Percentiles rank a stretch among this genome's conserved stretches.
phyloP scores from a whole-genome alignment of 164 flowering plant species.

The Akebia trifoliata region DNA sequence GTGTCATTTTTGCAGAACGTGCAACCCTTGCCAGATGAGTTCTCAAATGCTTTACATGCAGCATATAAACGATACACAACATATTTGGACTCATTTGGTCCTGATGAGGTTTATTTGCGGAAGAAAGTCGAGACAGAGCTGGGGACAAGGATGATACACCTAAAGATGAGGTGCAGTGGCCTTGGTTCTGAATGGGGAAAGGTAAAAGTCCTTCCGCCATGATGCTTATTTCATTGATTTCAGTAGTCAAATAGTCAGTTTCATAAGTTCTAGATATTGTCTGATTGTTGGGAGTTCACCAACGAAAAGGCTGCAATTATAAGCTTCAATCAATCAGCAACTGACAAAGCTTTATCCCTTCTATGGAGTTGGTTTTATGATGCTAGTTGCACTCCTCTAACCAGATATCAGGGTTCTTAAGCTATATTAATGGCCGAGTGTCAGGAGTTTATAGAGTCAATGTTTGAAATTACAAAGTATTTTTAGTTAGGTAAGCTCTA shows the following conservation, averaged over 20 bases:
- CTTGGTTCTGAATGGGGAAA: slow-evolving; percentile 90
- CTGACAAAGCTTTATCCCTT: too few species aligned
- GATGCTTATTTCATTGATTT: neutral
- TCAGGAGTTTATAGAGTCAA: neutral
- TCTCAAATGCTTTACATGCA: slow-evolving; percentile 42
- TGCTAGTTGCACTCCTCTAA: too few species aligned
- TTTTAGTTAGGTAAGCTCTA: too few species aligned
- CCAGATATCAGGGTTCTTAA: too few species aligned
- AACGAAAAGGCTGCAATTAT: too few species aligned
- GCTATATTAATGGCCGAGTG: neutral
- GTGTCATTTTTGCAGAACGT: slow-evolving; percentile 52
- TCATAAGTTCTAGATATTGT: neutral
- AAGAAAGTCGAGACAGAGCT: slow-evolving; percentile 89
- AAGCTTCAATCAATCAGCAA: too few species aligned
- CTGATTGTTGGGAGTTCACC: too few species aligned
- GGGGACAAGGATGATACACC: slow-evolving; percentile 82
- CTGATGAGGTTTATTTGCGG: slow-evolving; percentile 64
- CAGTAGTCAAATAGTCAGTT: too few species aligned
- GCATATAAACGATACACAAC: slow-evolving; percentile 52
- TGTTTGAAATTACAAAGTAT: too few species aligned
- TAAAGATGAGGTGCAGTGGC: slow-evolving; percentile 85
- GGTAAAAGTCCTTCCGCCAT: slow-evolving; percentile 35
- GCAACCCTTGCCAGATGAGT: slow-evolving; percentile 52
- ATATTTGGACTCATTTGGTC: slow-evolving; percentile 80
- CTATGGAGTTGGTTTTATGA: too few species aligned